Evolutionary conservation across 1,284 basidiomycete genomes (phyloP), one percentile per base, ranked within the genome.

Genomic region (Ustilago cynodontis): DNA sequence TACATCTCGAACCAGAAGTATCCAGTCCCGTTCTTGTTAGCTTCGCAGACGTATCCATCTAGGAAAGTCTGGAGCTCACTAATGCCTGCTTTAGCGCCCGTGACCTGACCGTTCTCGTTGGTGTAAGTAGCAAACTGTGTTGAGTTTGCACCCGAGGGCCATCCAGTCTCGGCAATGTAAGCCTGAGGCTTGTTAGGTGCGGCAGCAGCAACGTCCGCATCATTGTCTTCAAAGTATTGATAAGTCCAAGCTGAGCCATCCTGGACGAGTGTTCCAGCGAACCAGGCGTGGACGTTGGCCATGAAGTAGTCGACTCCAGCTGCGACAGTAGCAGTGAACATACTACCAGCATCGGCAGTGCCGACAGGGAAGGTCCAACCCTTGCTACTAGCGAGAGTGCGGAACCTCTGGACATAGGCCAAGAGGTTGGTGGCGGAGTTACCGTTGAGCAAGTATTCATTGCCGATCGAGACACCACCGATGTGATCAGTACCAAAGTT

Each of bases 201-300:
- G 35, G 65, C 63, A 13, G 52, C 58, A 10, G 74, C 70, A 11
- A 68, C 24, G 37, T 53, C 54, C 18, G 58, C 61, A 13, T 71
- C 69, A 45, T 65, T 71, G 26, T 65, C n/a, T 22, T 69, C 57
- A 26, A 67, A 73, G 51, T 67, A 77, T 29, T 77, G 26, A 13
- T 63, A 77, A 11, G 70, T 73, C 74, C 74, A 77, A 11, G 51
- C 70, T 9, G 74, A 60, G 3, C 64, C 74, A 10, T 72, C 56
- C 1, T 55, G 14, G 18, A 77, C 74, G 9, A 67, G 52, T 2
- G 66, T 69, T 2, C 71, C 74, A 3, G 70, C 74, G 28, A 77
- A 77, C 74, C 74, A 75, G 10, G 72, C 63, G 41, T 75, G 73
- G 18, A 69, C 71, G 51, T 77, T 77, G 57, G 68, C 70, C 67